Evolutionary conservation across 2,329 filamentous ascomycete species (phyloP).

Genomic region (Cladophialophora carrionii): DNA sequence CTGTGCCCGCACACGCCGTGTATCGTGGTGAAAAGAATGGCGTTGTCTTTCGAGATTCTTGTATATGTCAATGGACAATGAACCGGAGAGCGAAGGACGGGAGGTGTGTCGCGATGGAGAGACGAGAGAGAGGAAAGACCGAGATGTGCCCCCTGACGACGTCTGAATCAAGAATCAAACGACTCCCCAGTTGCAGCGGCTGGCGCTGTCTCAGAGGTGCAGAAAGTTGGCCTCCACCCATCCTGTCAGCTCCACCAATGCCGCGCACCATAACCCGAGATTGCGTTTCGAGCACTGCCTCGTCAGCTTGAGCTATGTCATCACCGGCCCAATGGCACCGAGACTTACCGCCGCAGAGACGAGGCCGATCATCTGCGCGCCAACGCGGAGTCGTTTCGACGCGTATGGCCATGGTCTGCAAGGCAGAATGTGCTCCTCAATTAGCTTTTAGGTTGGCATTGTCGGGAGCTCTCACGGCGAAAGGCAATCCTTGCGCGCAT

Average conservation of each 20-base stretch:
- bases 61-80: background rate
- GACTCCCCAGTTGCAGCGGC: conserved; percentile 10
- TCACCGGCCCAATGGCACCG: conserved; percentile 6
- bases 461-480: background rate
- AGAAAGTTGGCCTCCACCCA: conserved; percentile 11
- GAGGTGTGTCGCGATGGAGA: background rate
- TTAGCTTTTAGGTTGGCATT: background rate
- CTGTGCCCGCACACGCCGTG: conserved; percentile 18
- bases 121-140: conserved; percentile 6
- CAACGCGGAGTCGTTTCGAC: conserved; percentile 6
- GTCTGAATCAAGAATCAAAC: conserved; percentile 20
- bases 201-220: conserved; percentile 17
- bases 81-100: conserved; percentile 4
- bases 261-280: conserved; percentile 8
- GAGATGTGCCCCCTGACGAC: conserved; percentile 7
- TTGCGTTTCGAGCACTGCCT: conserved; percentile 23
- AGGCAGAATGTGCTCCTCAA: background rate
- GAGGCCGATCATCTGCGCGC: background rate
- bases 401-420: conserved; percentile 3
- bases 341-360: background rate
- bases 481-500: background rate
- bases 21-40: conserved; percentile 14
- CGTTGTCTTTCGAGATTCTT: conserved; percentile 6
- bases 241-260: conserved; percentile 13
- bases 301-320: conserved; percentile 7